phyloP scores from a whole-genome alignment of 208 protist species.

The Acanthamoeba lenticulata region DNA sequence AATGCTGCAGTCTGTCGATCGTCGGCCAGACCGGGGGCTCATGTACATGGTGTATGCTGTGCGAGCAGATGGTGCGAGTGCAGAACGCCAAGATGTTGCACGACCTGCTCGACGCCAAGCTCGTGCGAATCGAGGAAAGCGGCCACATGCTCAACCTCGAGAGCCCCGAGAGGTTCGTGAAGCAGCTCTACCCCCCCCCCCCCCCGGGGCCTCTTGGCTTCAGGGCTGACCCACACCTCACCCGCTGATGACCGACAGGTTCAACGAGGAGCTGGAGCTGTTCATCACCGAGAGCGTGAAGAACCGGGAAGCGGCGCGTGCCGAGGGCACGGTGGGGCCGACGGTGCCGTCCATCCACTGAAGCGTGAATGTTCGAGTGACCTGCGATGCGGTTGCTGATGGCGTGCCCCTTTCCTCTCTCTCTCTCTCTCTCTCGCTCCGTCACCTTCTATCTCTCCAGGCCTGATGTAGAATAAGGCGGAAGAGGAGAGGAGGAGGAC shows the following conservation, averaged over 20 bases:
- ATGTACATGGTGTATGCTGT: too few relatives aligned
- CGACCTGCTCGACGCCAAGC: background rate
- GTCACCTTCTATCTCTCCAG: too few relatives aligned
- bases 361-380: too few relatives aligned
- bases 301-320: background rate
- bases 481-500: too few relatives aligned
- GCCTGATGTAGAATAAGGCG: too few relatives aligned
- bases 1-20: background rate
- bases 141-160: slow-evolving; percentile 54
- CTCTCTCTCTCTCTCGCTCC: too few relatives aligned
- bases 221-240: background rate
- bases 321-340: background rate
- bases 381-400: too few relatives aligned
- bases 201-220: background rate
- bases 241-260: background rate
- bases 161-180: background rate
- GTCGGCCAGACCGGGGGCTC: too few relatives aligned
- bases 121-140: background rate
- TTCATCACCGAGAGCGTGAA: slow-evolving; percentile 2
- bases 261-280: background rate
- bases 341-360: slow-evolving; percentile 1
- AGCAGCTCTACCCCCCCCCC: too few relatives aligned
- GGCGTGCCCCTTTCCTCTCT: too few relatives aligned
- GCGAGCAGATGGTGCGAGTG: background rate
- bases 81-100: background rate